Evolutionary conservation across 1,284 basidiomycete genomes (phyloP), one percentile per base, ranked within the genome.

Genomic region (Garcileccinum viscosum): DNA sequence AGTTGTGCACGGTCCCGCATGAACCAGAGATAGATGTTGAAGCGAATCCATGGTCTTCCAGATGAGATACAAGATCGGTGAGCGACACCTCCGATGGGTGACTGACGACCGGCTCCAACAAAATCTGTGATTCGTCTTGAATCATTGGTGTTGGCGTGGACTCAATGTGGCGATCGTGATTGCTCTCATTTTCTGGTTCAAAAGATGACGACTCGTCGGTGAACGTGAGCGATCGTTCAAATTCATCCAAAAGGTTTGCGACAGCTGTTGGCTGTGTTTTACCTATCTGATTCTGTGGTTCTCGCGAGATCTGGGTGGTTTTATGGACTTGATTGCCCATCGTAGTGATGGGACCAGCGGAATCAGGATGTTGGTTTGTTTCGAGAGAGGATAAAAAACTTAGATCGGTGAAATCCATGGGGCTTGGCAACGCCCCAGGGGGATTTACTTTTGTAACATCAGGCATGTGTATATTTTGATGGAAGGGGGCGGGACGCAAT

Each of bases 191-290:
- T 37, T 47, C 70, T 60, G n/a, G 17, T 61, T 12, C n/a, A 14
- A 24, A 65, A n/a, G 59, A 44, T 8, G 24, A 53, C 11, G 27
- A 27, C 37, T 67, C 63, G 50, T 68, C 33, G 27, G n/a, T 4
- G 8, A 38, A n/a, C 27, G 27, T 73, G 47, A 71, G 59, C 12
- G 50, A 63, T 38, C 60, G 62, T 40, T 75, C 64, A 19, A 75
- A 75, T 3, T 63, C 62, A 9, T 66, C 59, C 8, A 69, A 58
- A 17, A 73, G 63, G 30, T 47, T 44, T 22, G 63, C 50, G 12
- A 73, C 11, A n/a, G 65, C 63, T 9, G 37, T 33, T 3, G 40
- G 6, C 22, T 58, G 59, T 19, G 60, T 37, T 33, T 24, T 37
- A 8, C 32, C 58, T 35, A 27, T 6, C 11, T 6, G 15, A 14